These are phyloP conservation scores for Amanita exitialis DNA, from an alignment of 768 basidiomycete genomes.

Conservation along the genomic window DNA sequence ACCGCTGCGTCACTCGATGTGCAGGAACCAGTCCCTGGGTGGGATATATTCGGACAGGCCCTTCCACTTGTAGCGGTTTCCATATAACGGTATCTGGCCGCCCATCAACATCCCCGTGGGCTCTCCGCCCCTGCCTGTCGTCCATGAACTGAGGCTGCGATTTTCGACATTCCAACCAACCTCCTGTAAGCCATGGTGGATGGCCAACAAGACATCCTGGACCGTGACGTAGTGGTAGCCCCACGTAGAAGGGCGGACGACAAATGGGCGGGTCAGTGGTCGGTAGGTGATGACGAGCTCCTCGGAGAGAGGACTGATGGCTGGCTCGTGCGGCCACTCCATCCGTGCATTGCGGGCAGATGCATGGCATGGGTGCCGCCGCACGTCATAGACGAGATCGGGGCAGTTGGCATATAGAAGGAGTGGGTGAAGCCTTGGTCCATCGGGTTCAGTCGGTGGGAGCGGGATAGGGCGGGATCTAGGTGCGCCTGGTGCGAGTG, in stretches of 20 bases:
- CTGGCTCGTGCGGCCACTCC: constrained; percentile 2
- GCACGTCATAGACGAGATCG: constrained; percentile 1
- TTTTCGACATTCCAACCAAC: neutral
- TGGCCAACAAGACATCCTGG: neutral
- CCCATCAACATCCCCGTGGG: neutral
- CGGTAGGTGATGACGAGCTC: neutral
- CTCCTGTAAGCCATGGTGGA: neutral
- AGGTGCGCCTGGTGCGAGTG: neutral
- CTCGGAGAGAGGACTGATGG: neutral
- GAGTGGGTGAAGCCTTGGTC: neutral
- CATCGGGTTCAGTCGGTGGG: neutral
- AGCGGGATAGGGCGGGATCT: neutral
- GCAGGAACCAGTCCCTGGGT: neutral
- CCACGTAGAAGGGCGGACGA: neutral
- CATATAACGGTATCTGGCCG: neutral
- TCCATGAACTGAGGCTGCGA: neutral
- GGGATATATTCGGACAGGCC: neutral
- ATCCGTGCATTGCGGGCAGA: neutral
- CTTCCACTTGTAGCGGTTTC: neutral
- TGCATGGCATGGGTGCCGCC: neutral
- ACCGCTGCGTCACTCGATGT: neutral
- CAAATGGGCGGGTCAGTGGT: neutral
- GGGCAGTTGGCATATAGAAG: neutral
- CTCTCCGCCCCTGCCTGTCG: neutral
- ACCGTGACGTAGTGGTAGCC: neutral